Conservation (phyloP, 768 basidiomycete genomes). For the Leucocoprinus sp. region DNA sequence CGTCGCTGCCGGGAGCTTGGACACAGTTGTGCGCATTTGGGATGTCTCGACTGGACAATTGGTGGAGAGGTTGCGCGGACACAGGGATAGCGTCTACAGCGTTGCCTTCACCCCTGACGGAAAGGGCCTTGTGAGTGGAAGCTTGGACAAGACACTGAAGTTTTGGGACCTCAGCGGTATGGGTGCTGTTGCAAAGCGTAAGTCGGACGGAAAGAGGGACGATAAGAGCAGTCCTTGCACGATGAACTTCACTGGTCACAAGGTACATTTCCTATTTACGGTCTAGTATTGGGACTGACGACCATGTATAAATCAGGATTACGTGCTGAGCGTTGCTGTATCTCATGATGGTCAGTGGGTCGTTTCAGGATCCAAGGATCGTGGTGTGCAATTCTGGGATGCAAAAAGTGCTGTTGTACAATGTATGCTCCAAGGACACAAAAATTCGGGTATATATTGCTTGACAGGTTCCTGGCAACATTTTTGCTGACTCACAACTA, state of each 20-base stretch:
- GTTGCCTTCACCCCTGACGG: conserved; percentile 93
- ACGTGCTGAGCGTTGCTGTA: conserved; percentile 39
- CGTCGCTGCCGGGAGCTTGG: conserved; percentile 58
- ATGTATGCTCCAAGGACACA: conserved; percentile 58
- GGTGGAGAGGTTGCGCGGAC: conserved; percentile 64
- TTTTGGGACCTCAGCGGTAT: conserved; percentile 75
- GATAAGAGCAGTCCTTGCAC: conserved; percentile 37
- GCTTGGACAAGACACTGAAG: conserved; percentile 76
- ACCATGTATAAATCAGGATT: conserved; percentile 52
- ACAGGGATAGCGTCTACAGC: conserved; percentile 75
- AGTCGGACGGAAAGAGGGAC: conserved; percentile 59
- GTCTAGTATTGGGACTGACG: conserved; percentile 24
- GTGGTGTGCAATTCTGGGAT: conserved; percentile 75
- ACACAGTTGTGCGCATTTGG: conserved; percentile 71
- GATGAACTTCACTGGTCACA: conserved; percentile 79
- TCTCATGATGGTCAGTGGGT: conserved; percentile 78
- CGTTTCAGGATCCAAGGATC: conserved; percentile 74
- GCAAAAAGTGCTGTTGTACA: conserved; percentile 51
- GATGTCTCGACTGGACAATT: conserved; percentile 54
- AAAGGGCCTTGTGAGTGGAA: conserved; percentile 79
- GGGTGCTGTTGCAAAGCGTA: conserved; percentile 13
- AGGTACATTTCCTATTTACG: conserved; percentile 35
- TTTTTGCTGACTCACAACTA: too few species aligned
- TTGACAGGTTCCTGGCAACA: not conserved
- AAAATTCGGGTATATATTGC: conserved; percentile 17